Evolutionary conservation across 306 rosid species (phyloP).

Genomic region (Begonia masoniana): DNA sequence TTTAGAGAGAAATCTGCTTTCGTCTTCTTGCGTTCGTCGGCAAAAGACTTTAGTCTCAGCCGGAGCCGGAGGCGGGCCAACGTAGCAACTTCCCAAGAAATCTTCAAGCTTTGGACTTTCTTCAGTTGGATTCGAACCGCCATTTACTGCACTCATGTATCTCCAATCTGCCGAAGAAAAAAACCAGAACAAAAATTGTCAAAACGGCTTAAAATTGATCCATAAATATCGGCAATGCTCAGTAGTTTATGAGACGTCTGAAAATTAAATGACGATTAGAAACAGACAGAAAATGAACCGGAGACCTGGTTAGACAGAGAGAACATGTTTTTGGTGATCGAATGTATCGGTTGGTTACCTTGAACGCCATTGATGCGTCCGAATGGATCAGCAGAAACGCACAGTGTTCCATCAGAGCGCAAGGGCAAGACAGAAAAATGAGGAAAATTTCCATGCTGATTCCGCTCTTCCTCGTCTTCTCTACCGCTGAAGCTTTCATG

Average conservation of each 20-base stretch:
- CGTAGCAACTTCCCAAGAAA: constrained; percentile 73
- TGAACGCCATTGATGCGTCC: constrained; percentile 26
- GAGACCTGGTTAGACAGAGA: neutral
- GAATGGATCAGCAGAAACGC: constrained; percentile 48
- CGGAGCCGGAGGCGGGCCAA: constrained; percentile 33
- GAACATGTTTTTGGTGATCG: too few relatives aligned
- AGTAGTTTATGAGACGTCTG: too few relatives aligned
- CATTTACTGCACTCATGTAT: constrained; percentile 43
- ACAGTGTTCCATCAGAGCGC: constrained; percentile 87
- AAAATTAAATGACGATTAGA: neutral
- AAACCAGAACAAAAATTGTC: constrained; percentile 2
- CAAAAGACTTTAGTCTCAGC: constrained; percentile 26
- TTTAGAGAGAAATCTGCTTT: too few relatives aligned
- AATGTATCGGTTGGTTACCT: constrained; percentile 28
- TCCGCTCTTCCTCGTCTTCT: constrained; percentile 20
- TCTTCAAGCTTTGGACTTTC: constrained; percentile 90
- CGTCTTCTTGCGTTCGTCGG: too few relatives aligned
- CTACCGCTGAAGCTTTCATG: constrained; percentile 48
- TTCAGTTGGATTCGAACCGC: constrained; percentile 27
- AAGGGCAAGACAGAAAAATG: constrained; percentile 51
- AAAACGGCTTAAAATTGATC: neutral
- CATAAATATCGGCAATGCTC: too few relatives aligned
- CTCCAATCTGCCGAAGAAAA: constrained; percentile 51
- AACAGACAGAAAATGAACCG: constrained; percentile 11
- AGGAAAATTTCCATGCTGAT: constrained; percentile 16